These are phyloP conservation scores for Colletotrichum abscissum DNA, from an alignment of 2,329 filamentous ascomycete species.

Conservation along the genomic window DNA sequence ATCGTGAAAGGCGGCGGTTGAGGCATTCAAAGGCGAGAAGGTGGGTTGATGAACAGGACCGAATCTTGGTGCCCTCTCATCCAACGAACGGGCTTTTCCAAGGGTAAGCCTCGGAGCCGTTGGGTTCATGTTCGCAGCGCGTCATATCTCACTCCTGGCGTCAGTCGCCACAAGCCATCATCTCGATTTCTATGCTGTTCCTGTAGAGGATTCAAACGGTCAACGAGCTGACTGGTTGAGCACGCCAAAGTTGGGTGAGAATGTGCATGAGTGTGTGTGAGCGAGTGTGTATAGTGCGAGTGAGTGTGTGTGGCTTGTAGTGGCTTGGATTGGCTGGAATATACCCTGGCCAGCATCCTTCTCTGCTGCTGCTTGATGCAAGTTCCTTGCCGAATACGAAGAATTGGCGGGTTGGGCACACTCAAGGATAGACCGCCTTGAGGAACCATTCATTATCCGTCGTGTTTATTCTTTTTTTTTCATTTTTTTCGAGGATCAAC, in stretches of 20 bases:
- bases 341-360: not conserved
- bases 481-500: too few relatives aligned
- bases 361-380: conserved; percentile 18
- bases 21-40: not conserved
- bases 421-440: not conserved
- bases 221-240: not conserved
- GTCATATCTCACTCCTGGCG: conserved; percentile 7
- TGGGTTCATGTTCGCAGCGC: not conserved
- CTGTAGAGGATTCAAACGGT: conserved; percentile 10
- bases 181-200: conserved; percentile 4
- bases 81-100: not conserved
- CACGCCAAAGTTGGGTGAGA: not conserved
- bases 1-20: not conserved
- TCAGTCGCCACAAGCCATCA: not conserved
- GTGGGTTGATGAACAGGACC: not conserved
- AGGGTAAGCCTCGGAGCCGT: not conserved
- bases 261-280: not conserved
- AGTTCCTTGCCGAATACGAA: conserved; percentile 32
- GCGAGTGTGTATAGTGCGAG: not conserved
- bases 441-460: too few relatives aligned
- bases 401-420: conserved; percentile 24
- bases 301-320: conserved; percentile 9
- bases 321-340: conserved; percentile 15
- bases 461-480: too few relatives aligned
- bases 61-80: not conserved